Evolutionary conservation across 805 yeast species (phyloP), one percentile per base, ranked within the genome.

Genomic region (Jamesozyma spencerorum): DNA sequence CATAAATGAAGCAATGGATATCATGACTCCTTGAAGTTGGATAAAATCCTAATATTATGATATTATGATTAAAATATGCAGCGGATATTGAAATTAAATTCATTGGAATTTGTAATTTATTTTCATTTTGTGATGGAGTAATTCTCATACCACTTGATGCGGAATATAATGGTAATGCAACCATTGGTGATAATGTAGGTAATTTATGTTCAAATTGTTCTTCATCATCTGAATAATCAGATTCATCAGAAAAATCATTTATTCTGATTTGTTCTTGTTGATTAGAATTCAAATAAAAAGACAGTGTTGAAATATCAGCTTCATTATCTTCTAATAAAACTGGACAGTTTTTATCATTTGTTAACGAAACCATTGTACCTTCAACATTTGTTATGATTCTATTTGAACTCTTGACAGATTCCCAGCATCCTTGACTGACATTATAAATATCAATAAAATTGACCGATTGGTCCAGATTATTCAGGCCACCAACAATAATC

Each of bases 21-120:
- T 48, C 50, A 4, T 47, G 38, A 11, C 54, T 38, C 10, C 48
- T 44, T 3, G 68, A 70, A 33, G 64, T 63, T 3, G 75, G 74
- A 36, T 72, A 57, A 40, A 71, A 77, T 0, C 92, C 92, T 2
- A 75, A 67, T 2, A 79, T 64, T 4, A 82, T 70, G 15, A 81
- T 54, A 47, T 78, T 80, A 43, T 78, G 77, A 4, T 87, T 88
- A 53, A 81, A 81, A 11, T 69, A 54, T 1, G 77, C 85, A 18
- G 81, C 77, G 0, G 75, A 68, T 2, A 87, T 84, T 47, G 65
- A 72, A 18, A 64, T 57, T 38, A 81, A 59, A 28, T 70, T 67
- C 33, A 44, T 49, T 14, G 58, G 54, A 63, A 65, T 19, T 39
- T 47, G 22, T 42, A 43, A 34, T 41, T 51, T 47, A 7, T 47